Conservation (phyloP, 1,284 basidiomycete genomes). For the Leucoagaricus sp. region DNA sequence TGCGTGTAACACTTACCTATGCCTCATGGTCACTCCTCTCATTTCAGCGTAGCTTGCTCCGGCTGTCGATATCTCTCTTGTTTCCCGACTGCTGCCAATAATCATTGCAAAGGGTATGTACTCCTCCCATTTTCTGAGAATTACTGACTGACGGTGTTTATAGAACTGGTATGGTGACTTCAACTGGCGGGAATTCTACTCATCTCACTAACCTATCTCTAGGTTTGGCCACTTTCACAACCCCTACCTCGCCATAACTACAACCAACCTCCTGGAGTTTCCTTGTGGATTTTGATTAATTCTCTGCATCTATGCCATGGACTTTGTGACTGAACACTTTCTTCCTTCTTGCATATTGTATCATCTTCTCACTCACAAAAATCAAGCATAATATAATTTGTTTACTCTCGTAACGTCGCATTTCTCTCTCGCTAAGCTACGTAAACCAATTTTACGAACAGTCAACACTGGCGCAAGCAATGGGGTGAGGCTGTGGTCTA, state of each 20-base stretch:
- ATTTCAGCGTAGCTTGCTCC: slow-evolving; percentile 61
- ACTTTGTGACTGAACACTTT: neutral
- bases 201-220: slow-evolving; percentile 11
- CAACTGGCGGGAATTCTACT: slow-evolving; percentile 11
- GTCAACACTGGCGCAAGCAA: too few species aligned
- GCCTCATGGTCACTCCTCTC: slow-evolving; percentile 2
- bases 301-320: too few species aligned
- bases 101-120: slow-evolving; percentile 73
- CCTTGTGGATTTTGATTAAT: too few species aligned
- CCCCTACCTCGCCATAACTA: too few species aligned
- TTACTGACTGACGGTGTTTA: slow-evolving; percentile 17
- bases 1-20: slow-evolving; percentile 32
- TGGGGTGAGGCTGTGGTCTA: neutral
- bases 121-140: neutral
- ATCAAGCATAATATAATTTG: neutral
- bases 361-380: neutral
- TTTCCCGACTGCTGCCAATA: slow-evolving; percentile 77
- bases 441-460: too few species aligned
- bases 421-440: neutral
- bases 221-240: slow-evolving; percentile 15
- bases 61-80: slow-evolving; percentile 92
- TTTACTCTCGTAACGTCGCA: too few species aligned
- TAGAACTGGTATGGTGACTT: slow-evolving; percentile 17
- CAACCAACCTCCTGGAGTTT: too few species aligned
- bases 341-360: slow-evolving; percentile 1